A percentile compares a stretch with the other conserved stretches of the same genome.
These are phyloP conservation scores for Arthrobotrys iridis DNA, from an alignment of 2,329 filamentous ascomycete species.

Conservation along the genomic window DNA sequence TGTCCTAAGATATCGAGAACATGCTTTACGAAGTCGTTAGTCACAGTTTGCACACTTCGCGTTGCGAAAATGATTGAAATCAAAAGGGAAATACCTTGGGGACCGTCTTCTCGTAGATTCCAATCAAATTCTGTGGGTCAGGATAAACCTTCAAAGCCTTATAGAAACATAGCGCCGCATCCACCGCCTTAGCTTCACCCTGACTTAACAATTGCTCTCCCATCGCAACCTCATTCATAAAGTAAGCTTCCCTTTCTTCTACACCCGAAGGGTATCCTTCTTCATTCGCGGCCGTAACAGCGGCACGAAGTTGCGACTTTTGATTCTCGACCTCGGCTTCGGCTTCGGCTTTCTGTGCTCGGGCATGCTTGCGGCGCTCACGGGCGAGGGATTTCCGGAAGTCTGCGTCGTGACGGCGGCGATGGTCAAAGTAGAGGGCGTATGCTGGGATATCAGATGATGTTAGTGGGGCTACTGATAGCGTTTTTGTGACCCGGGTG, in stretches of 20 bases:
- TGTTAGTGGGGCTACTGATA: conserved; percentile 2
- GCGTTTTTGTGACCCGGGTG: not conserved
- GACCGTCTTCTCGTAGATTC: conserved; percentile 98
- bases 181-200: conserved; percentile 74
- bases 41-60: not conserved
- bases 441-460: conserved; percentile 63
- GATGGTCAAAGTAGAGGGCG: conserved; percentile 75
- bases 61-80: not conserved
- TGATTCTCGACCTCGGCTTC: conserved; percentile 73
- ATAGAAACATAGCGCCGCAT: conserved; percentile 95
- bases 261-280: conserved; percentile 91
- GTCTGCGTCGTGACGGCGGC: conserved; percentile 71
- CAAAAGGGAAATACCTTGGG: conserved; percentile 74
- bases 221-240: conserved; percentile 91
- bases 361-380: conserved; percentile 77
- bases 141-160: conserved; percentile 99
- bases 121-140: conserved; percentile 88
- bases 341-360: conserved; percentile 76
- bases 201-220: conserved; percentile 82
- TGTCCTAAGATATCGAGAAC: conserved; percentile 95
- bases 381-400: conserved; percentile 76
- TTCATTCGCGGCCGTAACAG: conserved; percentile 76
- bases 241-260: conserved; percentile 94
- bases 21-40: conserved; percentile 66
- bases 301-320: conserved; percentile 76